Percentiles rank a stretch among this genome's conserved stretches.
These are phyloP conservation scores for Pseudogymnoascus pannorum DNA, from an alignment of 2,329 filamentous ascomycete genomes.

Conservation along the genomic window DNA sequence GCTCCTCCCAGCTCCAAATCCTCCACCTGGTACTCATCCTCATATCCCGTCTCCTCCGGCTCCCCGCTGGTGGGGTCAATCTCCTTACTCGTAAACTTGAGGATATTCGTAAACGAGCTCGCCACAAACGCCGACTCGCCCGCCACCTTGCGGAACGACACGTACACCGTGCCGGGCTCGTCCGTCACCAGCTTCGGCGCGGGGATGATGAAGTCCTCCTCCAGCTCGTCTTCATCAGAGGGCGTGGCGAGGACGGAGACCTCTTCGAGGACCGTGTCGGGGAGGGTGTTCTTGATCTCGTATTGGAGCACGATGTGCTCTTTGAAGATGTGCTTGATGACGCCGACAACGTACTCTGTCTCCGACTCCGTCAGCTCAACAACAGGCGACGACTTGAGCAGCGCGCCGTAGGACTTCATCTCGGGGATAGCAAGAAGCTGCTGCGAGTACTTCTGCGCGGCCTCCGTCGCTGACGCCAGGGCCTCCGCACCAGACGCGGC, in stretches of 20 bases:
- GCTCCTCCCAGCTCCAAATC: slow-evolving; percentile 85
- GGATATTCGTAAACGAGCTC: slow-evolving; percentile 78
- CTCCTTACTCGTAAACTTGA: slow-evolving; percentile 97
- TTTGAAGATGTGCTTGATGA: slow-evolving; percentile 97
- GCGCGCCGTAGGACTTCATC: slow-evolving; percentile 77
- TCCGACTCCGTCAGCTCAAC: slow-evolving; percentile 94
- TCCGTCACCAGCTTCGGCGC: slow-evolving; percentile 75
- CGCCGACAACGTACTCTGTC: slow-evolving; percentile 90
- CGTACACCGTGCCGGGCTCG: slow-evolving; percentile 88
- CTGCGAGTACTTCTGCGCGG: slow-evolving; percentile 81
- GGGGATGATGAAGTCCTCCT: slow-evolving; percentile 91
- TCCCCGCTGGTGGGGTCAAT: slow-evolving; percentile 92
- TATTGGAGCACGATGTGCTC: slow-evolving; percentile 94
- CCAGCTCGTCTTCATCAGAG: slow-evolving; percentile 70
- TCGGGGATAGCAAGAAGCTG: slow-evolving; percentile 85
- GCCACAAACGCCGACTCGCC: slow-evolving; percentile 72
- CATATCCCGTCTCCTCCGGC: slow-evolving; percentile 86
- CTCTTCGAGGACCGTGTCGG: slow-evolving; percentile 83
- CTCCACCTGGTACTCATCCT: slow-evolving; percentile 95
- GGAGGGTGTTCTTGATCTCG: slow-evolving; percentile 94
- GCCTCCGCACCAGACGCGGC: slow-evolving; percentile 63
- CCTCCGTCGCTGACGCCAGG: slow-evolving; percentile 67
- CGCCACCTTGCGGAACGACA: slow-evolving; percentile 79
- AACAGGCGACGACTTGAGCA: slow-evolving; percentile 82
- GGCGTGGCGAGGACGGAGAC: slow-evolving; percentile 77